Evolutionary conservation across 192 early-diverging fungal species (phyloP), one percentile per base, ranked within the genome.

Genomic region (Coemansia sp.): DNA sequence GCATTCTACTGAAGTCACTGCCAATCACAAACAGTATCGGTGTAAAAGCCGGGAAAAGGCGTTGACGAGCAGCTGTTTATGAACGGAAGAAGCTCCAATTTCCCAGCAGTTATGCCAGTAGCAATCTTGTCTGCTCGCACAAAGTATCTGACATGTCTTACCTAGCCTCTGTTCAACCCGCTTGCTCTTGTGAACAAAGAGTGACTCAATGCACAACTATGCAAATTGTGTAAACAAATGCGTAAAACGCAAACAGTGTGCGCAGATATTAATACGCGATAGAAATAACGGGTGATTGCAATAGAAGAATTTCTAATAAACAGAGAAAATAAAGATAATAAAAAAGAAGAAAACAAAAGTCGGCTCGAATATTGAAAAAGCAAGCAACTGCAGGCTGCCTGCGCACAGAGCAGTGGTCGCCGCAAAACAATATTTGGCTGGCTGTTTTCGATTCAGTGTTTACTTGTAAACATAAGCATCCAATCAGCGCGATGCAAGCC

Each of bases 401-500:
- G 41, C 16, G 41, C 41, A 43, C 14, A 43, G 9, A 41, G 8
- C 41, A 43, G 41, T 43, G 41, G 41, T 16, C 29, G 41, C 41
- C 14, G 41, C 41, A 43, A 43, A 43, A 49, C 17, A 49, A 49
- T 49, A 49, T 49, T 49, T n/a, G 47, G 47, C 47, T 43, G 23
- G 29, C 29, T 35, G 14, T 22, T 49, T n/a, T 49, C 16, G 53
- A 14, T 31, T 55, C 16, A 26, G 27, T 55, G 53, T 29, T 57
- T 22, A 16, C 27, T 8, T 57, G 55, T 65, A 76, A 76, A 76
- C 74, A 76, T 54, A 67, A 22, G 64, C 53, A 52, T 23, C 74
- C 74, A 76, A 76, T 76, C 74, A 76, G 27, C 26, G 26, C 26
- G 22, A 23, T 57, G 31, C 19, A 37, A 29, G 55, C 55, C 55